Conservation (phyloP, 1,139 yeast genomes). For the Protomyces pachydermus region DNA sequence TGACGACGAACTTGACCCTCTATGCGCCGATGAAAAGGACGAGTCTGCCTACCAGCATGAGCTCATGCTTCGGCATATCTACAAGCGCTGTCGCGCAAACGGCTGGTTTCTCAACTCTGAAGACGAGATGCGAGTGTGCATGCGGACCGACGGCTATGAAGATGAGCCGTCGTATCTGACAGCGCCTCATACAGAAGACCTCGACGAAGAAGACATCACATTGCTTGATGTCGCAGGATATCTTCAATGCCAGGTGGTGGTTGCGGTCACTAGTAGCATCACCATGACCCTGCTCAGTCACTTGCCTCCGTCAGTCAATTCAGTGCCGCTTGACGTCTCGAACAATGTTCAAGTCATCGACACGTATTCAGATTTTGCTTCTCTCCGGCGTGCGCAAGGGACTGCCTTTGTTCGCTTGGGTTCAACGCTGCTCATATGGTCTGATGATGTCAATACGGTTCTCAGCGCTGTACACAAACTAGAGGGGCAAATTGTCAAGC, state of each 20-base stretch:
- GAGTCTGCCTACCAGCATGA: slow-evolving; percentile 29
- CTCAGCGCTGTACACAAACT: slow-evolving; percentile 16
- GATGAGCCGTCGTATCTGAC: slow-evolving; percentile 1
- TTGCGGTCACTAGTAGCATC: slow-evolving; percentile 8
- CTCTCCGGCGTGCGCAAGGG: slow-evolving; percentile 27
- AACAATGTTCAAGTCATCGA: slow-evolving; percentile 18
- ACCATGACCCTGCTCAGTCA: slow-evolving; percentile 8
- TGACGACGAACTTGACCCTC: too few relatives aligned
- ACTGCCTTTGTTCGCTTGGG: slow-evolving; percentile 30
- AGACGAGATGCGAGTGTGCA: not conserved
- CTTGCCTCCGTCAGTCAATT: slow-evolving; percentile 4
- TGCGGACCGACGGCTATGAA: not conserved
- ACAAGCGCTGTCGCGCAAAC: slow-evolving; percentile 29
- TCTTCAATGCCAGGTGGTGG: slow-evolving; percentile 3
- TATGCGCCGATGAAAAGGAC: not conserved
- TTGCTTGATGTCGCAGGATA: slow-evolving; percentile 6
- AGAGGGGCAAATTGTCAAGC: slow-evolving; percentile 21
- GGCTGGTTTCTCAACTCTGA: slow-evolving; percentile 25
- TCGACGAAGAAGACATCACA: not conserved
- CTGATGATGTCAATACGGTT: slow-evolving; percentile 26
- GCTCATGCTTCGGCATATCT: slow-evolving; percentile 30
- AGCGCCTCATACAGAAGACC: not conserved
- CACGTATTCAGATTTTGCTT: slow-evolving; percentile 2
- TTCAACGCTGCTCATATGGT: slow-evolving; percentile 29
- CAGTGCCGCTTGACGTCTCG: slow-evolving; percentile 1